Evolutionary conservation across 1,139 yeast genomes (phyloP).

Genomic region (Protomyces macrosporus): DNA sequence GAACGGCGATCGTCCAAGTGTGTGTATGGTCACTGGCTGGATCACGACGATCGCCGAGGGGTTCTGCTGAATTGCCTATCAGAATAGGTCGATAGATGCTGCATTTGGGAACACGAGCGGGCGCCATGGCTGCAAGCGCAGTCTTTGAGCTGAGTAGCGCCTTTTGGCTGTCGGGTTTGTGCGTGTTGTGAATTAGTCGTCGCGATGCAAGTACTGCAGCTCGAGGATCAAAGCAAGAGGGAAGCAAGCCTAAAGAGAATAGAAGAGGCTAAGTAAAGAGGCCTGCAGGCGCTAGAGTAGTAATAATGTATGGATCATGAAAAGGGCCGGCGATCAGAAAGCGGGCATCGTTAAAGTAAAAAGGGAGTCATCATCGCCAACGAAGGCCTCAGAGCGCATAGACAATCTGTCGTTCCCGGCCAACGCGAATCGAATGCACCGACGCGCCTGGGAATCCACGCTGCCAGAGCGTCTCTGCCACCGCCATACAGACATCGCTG

Average conservation of each 20-base stretch:
- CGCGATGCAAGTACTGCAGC: no score
- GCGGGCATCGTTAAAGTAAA: no score
- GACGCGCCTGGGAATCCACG: neutral
- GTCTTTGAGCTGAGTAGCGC: no score
- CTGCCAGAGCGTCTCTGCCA: neutral
- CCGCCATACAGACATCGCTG: constrained; percentile 11
- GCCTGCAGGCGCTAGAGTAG: no score
- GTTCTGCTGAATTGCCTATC: constrained; percentile 26
- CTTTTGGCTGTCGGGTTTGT: no score
- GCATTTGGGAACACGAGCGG: constrained; percentile 26
- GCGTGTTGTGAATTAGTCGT: no score
- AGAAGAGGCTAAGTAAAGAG: no score
- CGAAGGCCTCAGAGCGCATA: neutral
- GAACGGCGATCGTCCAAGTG: constrained; percentile 87
- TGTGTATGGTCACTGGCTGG: constrained; percentile 82
- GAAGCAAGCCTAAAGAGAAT: no score
- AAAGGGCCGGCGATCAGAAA: no score
- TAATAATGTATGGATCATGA: no score
- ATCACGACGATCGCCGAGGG: constrained; percentile 21
- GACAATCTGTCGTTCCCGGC: neutral
- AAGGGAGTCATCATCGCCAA: no score
- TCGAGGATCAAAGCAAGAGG: no score
- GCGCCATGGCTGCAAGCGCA: constrained; percentile 5
- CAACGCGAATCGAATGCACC: neutral
- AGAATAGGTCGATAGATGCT: constrained; percentile 24